phyloP scores from a whole-genome alignment of 768 basidiomycete genomes.

The Paxillus rubicundulus region DNA sequence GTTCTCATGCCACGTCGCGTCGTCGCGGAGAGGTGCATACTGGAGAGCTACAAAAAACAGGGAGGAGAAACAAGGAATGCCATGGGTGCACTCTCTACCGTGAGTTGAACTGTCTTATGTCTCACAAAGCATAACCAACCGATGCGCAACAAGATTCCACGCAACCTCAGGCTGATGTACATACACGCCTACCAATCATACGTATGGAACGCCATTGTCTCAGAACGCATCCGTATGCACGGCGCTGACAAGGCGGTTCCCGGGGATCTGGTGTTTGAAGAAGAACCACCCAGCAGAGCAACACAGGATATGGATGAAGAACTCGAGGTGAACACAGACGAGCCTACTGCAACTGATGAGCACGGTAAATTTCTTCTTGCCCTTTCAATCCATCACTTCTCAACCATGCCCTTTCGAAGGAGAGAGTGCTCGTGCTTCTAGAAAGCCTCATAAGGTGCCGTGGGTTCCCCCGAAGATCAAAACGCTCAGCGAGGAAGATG shows the following conservation, averaged over 20 bases:
- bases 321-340: slow-evolving; percentile 28
- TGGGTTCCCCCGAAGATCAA: slow-evolving; percentile 72
- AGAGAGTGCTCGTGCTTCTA: slow-evolving; percentile 13
- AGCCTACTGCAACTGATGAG: slow-evolving; percentile 34
- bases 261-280: slow-evolving; percentile 89
- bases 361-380: slow-evolving; percentile 23
- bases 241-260: slow-evolving; percentile 72
- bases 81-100: slow-evolving; percentile 84
- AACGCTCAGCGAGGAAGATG: slow-evolving; percentile 72
- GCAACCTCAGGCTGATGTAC: slow-evolving; percentile 95
- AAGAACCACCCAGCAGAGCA: slow-evolving; percentile 23
- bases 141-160: slow-evolving; percentile 70
- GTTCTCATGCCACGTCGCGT: slow-evolving; percentile 85
- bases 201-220: slow-evolving; percentile 96
- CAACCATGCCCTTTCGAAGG: slow-evolving; percentile 16
- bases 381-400: slow-evolving; percentile 4
- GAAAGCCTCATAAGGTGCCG: slow-evolving; percentile 33
- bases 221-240: slow-evolving; percentile 81
- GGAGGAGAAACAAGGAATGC: slow-evolving; percentile 76
- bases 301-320: slow-evolving; percentile 25
- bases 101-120: slow-evolving; percentile 33
- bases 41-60: slow-evolving; percentile 86
- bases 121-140: not conserved
- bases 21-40: slow-evolving; percentile 88
- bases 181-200: slow-evolving; percentile 99